Conservation (phyloP, 768 basidiomycete genomes). For the Pulveroboletus sp. region DNA sequence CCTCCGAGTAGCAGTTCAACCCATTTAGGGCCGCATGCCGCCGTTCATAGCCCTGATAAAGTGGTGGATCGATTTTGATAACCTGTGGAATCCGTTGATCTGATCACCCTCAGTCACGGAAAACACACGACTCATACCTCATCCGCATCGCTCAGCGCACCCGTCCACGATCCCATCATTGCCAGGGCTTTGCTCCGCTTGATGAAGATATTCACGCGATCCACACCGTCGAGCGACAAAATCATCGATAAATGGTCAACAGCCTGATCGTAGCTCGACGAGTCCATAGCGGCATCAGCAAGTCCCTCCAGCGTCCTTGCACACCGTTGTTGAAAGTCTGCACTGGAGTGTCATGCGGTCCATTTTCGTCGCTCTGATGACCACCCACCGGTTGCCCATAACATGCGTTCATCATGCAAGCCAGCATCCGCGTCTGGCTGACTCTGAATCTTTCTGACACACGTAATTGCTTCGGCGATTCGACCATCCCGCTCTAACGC, state of each 20-base stretch:
- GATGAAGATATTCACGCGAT: neutral
- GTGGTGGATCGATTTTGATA: too few species aligned
- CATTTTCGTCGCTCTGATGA: rapidly evolving
- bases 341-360: neutral
- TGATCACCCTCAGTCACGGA: too few species aligned
- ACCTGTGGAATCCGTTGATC: too few species aligned
- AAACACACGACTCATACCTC: too few species aligned
- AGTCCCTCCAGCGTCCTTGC: neutral
- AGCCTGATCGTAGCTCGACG: neutral
- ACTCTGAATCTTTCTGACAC: neutral
- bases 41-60: too few species aligned
- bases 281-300: neutral
- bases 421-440: neutral
- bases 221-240: too few species aligned
- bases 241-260: neutral
- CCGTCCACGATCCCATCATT: neutral
- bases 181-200: neutral
- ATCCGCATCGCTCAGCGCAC: constrained; percentile 1
- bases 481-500: neutral
- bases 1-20: too few species aligned
- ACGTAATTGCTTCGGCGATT: neutral
- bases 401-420: neutral
- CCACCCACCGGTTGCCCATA: constrained; percentile 7
- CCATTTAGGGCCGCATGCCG: too few species aligned
- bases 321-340: constrained; percentile 5